Percentiles rank a stretch among this genome's conserved stretches.
phyloP scores from a whole-genome alignment of 176 grass and related monocot species.

The sorghum (Sorghum bicolor) region Sorghum_bicolor_NCBIv3 NC_012873.2:67891001-67891500 shows the following conservation, averaged over 20 bases:
- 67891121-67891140: background rate
- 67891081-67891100: background rate
- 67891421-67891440: background rate
- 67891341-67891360: constrained; percentile 83
- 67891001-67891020: background rate
- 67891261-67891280: constrained; percentile 64
- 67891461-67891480: background rate
- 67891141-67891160: background rate
- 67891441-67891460: background rate
- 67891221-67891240: constrained; percentile 10
- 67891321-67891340: constrained; percentile 75
- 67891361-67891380: constrained; percentile 73
- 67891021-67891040: background rate
- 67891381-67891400: background rate
- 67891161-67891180: background rate
- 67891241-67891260: constrained; percentile 51
- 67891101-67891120: background rate
- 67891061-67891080: background rate
- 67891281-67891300: constrained; percentile 84
- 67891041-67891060: background rate
- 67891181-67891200: background rate
- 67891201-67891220: background rate
- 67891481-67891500: background rate
- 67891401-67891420: background rate
- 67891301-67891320: constrained; percentile 56